These are phyloP conservation scores for Tagetes patula DNA, from an alignment of 129 eudicot genomes.

Conservation along the genomic window DNA sequence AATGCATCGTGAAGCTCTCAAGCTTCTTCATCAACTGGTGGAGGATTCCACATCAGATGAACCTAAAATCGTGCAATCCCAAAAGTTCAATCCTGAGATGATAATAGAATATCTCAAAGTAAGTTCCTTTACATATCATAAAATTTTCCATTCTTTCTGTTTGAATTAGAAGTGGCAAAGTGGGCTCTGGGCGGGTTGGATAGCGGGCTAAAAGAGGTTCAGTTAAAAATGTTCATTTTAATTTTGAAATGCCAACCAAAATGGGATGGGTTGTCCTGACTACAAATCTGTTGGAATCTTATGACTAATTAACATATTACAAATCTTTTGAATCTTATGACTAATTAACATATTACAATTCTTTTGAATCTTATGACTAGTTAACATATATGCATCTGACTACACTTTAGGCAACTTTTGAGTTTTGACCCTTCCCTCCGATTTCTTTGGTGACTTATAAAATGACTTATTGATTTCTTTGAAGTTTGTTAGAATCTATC, in stretches of 20 bases:
- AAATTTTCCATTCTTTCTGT: constrained; percentile 1
- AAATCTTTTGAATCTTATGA: too few relatives aligned
- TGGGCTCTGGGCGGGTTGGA: not conserved
- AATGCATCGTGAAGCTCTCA: constrained; percentile 90
- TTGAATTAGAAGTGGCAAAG: constrained; percentile 13
- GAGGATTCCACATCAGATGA: constrained; percentile 70
- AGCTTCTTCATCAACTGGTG: constrained; percentile 76
- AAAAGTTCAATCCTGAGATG: constrained; percentile 84
- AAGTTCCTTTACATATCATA: constrained; percentile 23
- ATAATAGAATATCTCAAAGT: constrained; percentile 91
- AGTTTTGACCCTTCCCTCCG: not conserved
- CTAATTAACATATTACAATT: not conserved
- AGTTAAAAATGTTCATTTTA: not conserved
- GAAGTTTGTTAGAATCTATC: constrained; percentile 23
- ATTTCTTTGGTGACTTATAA: constrained; percentile 3
- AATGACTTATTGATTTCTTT: not conserved
- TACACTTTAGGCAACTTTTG: constrained; percentile 8
- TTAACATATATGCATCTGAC: constrained; percentile 13
- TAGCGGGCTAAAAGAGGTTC: not conserved
- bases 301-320: not conserved
- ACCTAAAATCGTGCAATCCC: constrained; percentile 46
- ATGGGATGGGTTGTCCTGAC: not conserved
- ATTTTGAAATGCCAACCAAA: not conserved
- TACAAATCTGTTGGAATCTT: not conserved
- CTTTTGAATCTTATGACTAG: not conserved